Conservation (phyloP, 2,329 filamentous ascomycete species). For the Rhynchosporium graminicola region DNA sequence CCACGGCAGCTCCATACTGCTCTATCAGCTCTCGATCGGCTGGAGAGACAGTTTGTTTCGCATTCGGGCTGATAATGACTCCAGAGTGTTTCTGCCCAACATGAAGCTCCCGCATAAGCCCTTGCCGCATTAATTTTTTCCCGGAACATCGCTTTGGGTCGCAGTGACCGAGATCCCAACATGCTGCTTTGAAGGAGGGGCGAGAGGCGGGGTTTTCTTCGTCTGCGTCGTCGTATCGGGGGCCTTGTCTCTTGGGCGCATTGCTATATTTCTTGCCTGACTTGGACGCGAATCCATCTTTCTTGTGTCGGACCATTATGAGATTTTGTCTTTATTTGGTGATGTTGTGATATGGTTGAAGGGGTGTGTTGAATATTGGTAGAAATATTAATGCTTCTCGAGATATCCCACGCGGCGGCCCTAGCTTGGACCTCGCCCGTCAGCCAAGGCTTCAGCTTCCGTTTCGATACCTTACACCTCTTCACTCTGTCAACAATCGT, state of each 20-base stretch:
- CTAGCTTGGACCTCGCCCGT: constrained; percentile 9
- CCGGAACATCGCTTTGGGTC: constrained; percentile 96
- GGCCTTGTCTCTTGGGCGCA: constrained; percentile 56
- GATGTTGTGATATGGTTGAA: constrained; percentile 2
- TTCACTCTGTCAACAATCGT: not conserved
- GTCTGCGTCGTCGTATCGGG: constrained; percentile 48
- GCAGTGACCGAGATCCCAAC: constrained; percentile 97
- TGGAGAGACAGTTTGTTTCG: constrained; percentile 79
- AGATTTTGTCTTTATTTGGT: constrained; percentile 4
- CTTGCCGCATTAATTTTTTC: constrained; percentile 88
- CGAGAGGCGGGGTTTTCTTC: constrained; percentile 43
- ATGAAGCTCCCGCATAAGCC: constrained; percentile 89
- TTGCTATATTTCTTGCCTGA: constrained; percentile 68
- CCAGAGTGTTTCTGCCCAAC: constrained; percentile 90
- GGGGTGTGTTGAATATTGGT: not conserved
- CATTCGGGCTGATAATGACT: constrained; percentile 94
- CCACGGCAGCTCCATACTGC: constrained; percentile 88
- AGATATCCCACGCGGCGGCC: not conserved
- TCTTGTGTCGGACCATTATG: constrained; percentile 92
- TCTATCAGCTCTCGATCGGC: constrained; percentile 81
- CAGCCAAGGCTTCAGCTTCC: constrained; percentile 18
- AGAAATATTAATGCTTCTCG: constrained; percentile 6
- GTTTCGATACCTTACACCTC: constrained; percentile 3
- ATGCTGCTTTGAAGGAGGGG: constrained; percentile 82
- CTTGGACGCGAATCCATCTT: constrained; percentile 68